Percentiles rank a stretch among this genome's conserved stretches.
Conservation (phyloP, 768 basidiomycete genomes). For the Grammothele lineata region DNA sequence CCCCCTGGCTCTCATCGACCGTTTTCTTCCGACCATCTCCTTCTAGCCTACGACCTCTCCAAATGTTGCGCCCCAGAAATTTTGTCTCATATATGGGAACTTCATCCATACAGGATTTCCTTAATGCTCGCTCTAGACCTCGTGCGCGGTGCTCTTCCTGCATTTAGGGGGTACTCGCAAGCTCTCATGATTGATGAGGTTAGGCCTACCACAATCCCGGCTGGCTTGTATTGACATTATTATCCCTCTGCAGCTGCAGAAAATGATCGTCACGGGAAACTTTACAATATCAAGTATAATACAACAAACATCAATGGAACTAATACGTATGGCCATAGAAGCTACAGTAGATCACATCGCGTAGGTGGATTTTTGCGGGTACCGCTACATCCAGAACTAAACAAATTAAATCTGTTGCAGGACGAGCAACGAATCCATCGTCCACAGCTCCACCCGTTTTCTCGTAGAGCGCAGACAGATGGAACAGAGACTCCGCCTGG, state of each 20-base stretch:
- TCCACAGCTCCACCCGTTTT: constrained; percentile 69
- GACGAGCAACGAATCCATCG: constrained; percentile 64
- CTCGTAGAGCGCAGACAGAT: constrained; percentile 76
- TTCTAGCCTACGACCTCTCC: constrained; percentile 52
- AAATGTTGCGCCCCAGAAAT: constrained; percentile 53
- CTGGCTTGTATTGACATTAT: too few relatives aligned
- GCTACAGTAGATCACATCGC: constrained; percentile 65
- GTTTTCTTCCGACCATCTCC: constrained; percentile 52
- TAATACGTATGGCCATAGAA: constrained; percentile 60
- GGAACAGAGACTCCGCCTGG: constrained; percentile 70
- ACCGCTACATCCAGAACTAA: too few relatives aligned
- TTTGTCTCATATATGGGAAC: constrained; percentile 41
- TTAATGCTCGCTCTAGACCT: constrained; percentile 70
- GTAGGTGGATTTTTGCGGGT: constrained; percentile 55
- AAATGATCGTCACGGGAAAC: constrained; percentile 61
- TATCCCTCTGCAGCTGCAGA: constrained; percentile 66
- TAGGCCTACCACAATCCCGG: too few relatives aligned
- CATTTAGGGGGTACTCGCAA: constrained; percentile 82
- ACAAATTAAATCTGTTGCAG: constrained; percentile 33
- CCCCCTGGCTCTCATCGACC: constrained; percentile 67
- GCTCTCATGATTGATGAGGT: constrained; percentile 85
- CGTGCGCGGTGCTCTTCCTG: constrained; percentile 71
- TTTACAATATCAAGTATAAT: constrained; percentile 67
- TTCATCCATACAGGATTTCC: constrained; percentile 68
- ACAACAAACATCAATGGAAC: constrained; percentile 56